These are phyloP conservation scores for Hanseniaspora valbyensis DNA, from an alignment of 805 yeast species.

Conservation along the genomic window DNA sequence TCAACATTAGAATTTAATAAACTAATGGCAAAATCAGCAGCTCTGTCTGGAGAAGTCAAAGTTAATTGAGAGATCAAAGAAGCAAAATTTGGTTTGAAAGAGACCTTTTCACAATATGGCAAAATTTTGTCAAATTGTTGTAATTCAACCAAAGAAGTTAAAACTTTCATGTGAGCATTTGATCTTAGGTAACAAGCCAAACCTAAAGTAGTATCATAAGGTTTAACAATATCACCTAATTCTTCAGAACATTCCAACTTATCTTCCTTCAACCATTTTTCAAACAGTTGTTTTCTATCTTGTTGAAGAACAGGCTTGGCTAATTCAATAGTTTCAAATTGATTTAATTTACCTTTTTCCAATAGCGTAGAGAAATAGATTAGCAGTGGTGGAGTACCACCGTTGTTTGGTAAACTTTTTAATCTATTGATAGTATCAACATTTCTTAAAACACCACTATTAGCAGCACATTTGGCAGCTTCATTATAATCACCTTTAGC, in stretches of 20 bases:
- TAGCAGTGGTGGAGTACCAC: conserved; percentile 86
- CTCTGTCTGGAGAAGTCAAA: conserved; percentile 92
- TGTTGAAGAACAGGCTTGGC: conserved; percentile 93
- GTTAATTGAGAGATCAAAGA: conserved; percentile 81
- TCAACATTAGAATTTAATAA: conserved; percentile 52
- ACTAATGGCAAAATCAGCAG: conserved; percentile 90
- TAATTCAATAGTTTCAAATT: conserved; percentile 85
- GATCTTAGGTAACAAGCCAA: conserved; percentile 83
- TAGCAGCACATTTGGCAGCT: conserved; percentile 96
- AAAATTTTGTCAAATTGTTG: conserved; percentile 93
- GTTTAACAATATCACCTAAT: conserved; percentile 89
- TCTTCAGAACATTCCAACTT: conserved; percentile 93
- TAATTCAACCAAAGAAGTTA: conserved; percentile 81
- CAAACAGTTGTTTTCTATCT: conserved; percentile 84
- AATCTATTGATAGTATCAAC: conserved; percentile 88
- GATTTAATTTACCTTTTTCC: conserved; percentile 86
- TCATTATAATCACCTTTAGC: conserved; percentile 75
- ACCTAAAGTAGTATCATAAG: conserved; percentile 74
- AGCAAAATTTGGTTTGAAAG: conserved; percentile 80
- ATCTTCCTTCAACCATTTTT: conserved; percentile 93
- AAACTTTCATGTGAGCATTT: conserved; percentile 75
- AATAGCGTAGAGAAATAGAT: conserved; percentile 84
- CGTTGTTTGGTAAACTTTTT: conserved; percentile 75
- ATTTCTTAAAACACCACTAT: conserved; percentile 84
- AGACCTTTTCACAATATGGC: conserved; percentile 85